phyloP scores from a whole-genome alignment of 2,329 filamentous ascomycete genomes.

The Decorospora gaudefroyi region DNA sequence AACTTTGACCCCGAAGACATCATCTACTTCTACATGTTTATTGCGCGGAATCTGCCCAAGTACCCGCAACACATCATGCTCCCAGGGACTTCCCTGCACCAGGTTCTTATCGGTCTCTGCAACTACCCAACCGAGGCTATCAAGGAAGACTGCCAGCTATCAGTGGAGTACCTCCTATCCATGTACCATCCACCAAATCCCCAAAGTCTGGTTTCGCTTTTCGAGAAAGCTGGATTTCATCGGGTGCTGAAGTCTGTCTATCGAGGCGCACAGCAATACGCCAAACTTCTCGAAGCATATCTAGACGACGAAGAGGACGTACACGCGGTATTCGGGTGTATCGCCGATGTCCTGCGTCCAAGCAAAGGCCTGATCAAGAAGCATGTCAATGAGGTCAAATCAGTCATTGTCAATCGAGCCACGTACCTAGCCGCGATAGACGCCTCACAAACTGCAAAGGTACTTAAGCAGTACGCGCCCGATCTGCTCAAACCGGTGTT shows the following conservation, averaged over 20 bases:
- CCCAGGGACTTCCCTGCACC: conserved; percentile 81
- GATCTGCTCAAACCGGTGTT: conserved; percentile 71
- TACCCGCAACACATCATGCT: conserved; percentile 95
- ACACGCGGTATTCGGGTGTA: conserved; percentile 75
- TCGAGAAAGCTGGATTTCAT: conserved; percentile 81
- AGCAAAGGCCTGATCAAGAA: conserved; percentile 67
- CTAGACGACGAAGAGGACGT: conserved; percentile 83
- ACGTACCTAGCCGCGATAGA: conserved; percentile 69
- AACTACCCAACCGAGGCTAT: conserved; percentile 79
- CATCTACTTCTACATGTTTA: conserved; percentile 98
- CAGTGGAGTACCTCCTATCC: conserved; percentile 90
- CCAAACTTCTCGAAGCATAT: conserved; percentile 76
- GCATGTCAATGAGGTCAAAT: conserved; percentile 72
- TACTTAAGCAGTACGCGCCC: conserved; percentile 64
- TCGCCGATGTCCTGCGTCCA: conserved; percentile 72
- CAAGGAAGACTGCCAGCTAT: conserved; percentile 93
- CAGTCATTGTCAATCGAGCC: conserved; percentile 68
- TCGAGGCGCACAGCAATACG: conserved; percentile 76
- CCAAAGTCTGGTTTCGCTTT: conserved; percentile 72
- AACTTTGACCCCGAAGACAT: conserved; percentile 80
- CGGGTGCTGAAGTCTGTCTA: conserved; percentile 91
- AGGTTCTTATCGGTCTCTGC: conserved; percentile 80
- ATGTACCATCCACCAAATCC: conserved; percentile 89
- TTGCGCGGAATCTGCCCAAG: conserved; percentile 92
- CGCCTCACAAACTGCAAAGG: conserved; percentile 66